Percentiles rank a stretch among this genome's conserved stretches.
Evolutionary conservation across 257 asterid genomes (phyloP).

Genomic region (Mitragyna speciosa): DNA sequence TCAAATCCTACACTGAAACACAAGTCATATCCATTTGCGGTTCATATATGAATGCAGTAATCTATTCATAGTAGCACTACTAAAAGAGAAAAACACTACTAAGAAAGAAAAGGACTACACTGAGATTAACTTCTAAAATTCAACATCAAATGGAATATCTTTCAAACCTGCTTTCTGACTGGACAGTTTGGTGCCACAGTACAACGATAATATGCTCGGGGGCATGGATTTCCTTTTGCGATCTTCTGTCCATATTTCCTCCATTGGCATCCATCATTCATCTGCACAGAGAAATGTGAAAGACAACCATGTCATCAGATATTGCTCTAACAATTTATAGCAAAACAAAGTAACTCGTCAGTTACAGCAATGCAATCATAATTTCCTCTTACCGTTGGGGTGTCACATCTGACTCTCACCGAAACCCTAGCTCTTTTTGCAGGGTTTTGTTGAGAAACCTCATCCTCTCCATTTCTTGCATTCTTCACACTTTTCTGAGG

Average conservation of each 20-base stretch:
- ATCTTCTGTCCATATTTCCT: conserved; percentile 95
- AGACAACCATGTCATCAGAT: too few species aligned
- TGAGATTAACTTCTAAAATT: not conserved
- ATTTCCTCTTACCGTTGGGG: conserved; percentile 62
- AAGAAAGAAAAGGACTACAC: too few species aligned
- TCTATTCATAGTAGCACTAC: not conserved
- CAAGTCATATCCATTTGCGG: not conserved
- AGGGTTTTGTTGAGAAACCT: conserved; percentile 61
- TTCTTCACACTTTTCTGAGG: conserved; percentile 41
- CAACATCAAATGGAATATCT: not conserved
- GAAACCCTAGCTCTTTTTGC: conserved; percentile 94
- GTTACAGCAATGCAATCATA: not conserved
- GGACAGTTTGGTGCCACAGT: conserved; percentile 89
- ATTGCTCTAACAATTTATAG: not conserved
- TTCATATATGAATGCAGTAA: too few species aligned
- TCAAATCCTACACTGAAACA: not conserved
- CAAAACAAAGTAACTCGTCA: not conserved
- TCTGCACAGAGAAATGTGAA: conserved; percentile 31
- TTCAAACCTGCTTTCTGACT: conserved; percentile 76
- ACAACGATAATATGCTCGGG: conserved; percentile 97
- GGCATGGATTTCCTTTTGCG: conserved; percentile 95
- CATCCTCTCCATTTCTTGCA: conserved; percentile 60
- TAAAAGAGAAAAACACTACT: too few species aligned
- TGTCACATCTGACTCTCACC: conserved; percentile 82
- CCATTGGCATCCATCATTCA: conserved; percentile 99